Evolutionary conservation across 805 yeast species (phyloP), one percentile per base, ranked within the genome.

Genomic region (Brettanomyces sp.): DNA sequence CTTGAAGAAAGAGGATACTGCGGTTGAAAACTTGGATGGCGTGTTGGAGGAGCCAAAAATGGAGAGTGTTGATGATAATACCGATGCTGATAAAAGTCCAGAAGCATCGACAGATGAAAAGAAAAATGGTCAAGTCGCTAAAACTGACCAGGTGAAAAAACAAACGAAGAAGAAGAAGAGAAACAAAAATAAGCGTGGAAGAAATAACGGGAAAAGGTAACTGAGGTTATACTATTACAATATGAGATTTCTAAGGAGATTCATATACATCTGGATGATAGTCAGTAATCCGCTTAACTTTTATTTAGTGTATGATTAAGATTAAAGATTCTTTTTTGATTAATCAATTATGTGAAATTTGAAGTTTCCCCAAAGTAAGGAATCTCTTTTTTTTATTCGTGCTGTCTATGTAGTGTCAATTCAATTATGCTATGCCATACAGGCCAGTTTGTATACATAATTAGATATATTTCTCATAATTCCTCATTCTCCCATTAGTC

Each of bases 401-500:
- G 32, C 32, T 28, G 9, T 28, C 32, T 28, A 28, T 28, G 32
- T 9, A 28, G 11, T 28, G 11, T 28, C 32, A 9, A 2, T 9
- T 28, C 32, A 28, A 28, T 28, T 28, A 28, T 28, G 11, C 32
- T 28, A 28, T 9, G 11, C 11, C 9, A 28, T 28, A 28, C 11
- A 9, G 11, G 32, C 7, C 32, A 3, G 11, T 7, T 9, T 28
- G 32, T 28, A 28, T 28, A 28, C 32, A 28, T 28, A 28, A 7
- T 28, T 28, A 28, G 32, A 28, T 28, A 28, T 28, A 9, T 6
- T 28, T 28, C 11, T 28, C 22, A 12, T 7, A 45, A 45, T 12
- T 8, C n/a, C 32, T 53, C 72, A 88, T 68, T 93, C 98, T 40
- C 99, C 98, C 69, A 91, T 90, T 52, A 93, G 70, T 63, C 96